Conservation (phyloP, 768 basidiomycete genomes). For the Brasilioporus rufonigricans region DNA sequence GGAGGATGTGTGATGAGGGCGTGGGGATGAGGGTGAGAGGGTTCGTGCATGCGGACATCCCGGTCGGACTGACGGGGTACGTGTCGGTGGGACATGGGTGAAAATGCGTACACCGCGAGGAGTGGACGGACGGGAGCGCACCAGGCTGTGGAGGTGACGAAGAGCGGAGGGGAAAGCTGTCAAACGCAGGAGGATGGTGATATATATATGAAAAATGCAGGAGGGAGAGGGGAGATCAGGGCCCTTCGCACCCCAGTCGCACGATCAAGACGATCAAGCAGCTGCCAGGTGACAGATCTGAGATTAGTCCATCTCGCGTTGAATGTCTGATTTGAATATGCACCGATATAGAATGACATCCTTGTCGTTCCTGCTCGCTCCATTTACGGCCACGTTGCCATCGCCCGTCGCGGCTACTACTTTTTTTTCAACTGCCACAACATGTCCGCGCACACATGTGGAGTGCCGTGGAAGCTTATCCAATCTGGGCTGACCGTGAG, state of each 20-base stretch:
- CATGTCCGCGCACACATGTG: constrained; percentile 32
- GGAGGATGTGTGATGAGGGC: constrained; percentile 42
- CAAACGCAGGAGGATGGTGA: constrained; percentile 41
- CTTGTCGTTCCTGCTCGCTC: constrained; percentile 43
- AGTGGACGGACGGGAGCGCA: constrained; percentile 16
- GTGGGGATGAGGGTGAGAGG: constrained; percentile 42
- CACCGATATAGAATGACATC: constrained; percentile 30
- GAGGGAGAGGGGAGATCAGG: constrained; percentile 42
- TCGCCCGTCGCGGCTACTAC: constrained; percentile 42
- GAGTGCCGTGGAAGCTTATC: constrained; percentile 38
- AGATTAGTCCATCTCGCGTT: constrained; percentile 45
- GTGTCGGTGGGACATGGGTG: constrained; percentile 59
- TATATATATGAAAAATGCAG: constrained; percentile 55
- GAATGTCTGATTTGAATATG: constrained; percentile 38
- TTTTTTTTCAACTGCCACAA: constrained; percentile 36
- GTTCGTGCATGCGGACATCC: constrained; percentile 65
- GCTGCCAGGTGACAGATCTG: constrained; percentile 29
- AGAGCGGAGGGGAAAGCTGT: constrained; percentile 50
- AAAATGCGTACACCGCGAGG: constrained; percentile 18
- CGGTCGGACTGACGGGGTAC: constrained; percentile 57
- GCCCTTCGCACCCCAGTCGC: constrained; percentile 46
- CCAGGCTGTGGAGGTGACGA: constrained; percentile 31
- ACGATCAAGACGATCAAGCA: constrained; percentile 66
- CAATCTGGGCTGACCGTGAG: constrained; percentile 34
- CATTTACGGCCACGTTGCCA: constrained; percentile 46